Percentiles rank a stretch among this genome's conserved stretches.
phyloP scores from a whole-genome alignment of 2,329 filamentous ascomycete species.

The Fusarium solani-melongenae region DNA sequence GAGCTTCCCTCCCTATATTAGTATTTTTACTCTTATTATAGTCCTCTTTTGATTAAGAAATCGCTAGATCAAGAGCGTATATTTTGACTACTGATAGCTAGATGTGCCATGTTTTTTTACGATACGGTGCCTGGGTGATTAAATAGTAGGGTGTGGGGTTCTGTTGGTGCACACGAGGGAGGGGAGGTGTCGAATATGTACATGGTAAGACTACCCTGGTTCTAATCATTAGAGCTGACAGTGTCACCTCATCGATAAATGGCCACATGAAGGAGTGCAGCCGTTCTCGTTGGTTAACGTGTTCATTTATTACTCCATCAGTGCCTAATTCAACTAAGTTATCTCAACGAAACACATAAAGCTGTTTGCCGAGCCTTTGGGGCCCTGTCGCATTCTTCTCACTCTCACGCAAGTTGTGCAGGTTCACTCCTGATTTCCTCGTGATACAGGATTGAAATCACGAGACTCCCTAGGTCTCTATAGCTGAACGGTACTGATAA shows the following conservation, averaged over 20 bases:
- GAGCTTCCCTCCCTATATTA: no score
- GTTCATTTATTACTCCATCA: background rate
- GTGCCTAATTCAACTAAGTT: background rate
- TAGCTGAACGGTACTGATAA: background rate
- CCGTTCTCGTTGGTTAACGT: no score
- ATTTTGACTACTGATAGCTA: no score
- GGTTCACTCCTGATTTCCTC: background rate
- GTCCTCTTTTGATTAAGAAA: no score
- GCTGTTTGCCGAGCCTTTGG: background rate
- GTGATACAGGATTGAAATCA: background rate
- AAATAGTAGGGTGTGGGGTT: background rate
- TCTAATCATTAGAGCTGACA: background rate
- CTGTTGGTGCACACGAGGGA: background rate
- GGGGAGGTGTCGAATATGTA: background rate
- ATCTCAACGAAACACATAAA: background rate
- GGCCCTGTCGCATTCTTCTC: background rate
- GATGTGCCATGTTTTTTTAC: no score
- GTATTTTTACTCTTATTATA: no score
- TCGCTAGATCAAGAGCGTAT: no score
- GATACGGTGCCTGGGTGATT: no score
- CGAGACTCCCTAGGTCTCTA: background rate
- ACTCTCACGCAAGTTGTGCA: background rate
- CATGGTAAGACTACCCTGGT: background rate
- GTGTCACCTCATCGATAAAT: background rate
- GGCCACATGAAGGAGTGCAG: no score